Conservation (phyloP, 306 rosid species). For the Prunus salicina region DNA sequence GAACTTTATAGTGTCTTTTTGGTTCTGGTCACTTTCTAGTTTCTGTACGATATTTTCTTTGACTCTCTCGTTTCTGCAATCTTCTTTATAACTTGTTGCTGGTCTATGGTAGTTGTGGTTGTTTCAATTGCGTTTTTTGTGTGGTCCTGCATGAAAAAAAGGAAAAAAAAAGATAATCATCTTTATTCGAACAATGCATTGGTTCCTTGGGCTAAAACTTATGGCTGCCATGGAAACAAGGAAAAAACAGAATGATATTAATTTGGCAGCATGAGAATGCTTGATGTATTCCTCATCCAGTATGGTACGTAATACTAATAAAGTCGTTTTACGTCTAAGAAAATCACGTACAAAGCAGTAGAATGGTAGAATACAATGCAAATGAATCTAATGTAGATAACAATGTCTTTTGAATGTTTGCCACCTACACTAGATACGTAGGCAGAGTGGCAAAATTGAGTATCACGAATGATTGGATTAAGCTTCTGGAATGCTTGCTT, state of each 20-base stretch:
- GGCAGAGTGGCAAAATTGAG: background rate
- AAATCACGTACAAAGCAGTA: background rate
- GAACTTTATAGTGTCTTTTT: background rate
- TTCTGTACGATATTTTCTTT: background rate
- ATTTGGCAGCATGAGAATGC: constrained; percentile 12
- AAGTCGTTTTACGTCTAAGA: background rate
- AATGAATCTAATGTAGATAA: background rate
- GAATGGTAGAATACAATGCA: constrained; percentile 11
- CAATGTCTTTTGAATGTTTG: constrained; percentile 1
- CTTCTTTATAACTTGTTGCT: background rate
- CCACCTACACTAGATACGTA: constrained; percentile 3
- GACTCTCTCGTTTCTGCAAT: background rate
- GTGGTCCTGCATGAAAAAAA: background rate
- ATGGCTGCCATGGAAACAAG: background rate
- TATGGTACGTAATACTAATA: background rate
- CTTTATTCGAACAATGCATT: no score
- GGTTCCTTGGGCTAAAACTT: no score
- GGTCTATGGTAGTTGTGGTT: background rate
- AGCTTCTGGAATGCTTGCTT: constrained; percentile 3
- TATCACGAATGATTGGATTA: background rate
- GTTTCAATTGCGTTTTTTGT: background rate
- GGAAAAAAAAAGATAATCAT: no score
- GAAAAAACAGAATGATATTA: background rate
- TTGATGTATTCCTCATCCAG: constrained; percentile 7
- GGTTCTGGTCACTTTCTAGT: background rate